A percentile compares a stretch with the other conserved stretches of the same genome.
phyloP scores from a whole-genome alignment of 164 flowering plant species.

The Tetrastigma voinierianum region DNA sequence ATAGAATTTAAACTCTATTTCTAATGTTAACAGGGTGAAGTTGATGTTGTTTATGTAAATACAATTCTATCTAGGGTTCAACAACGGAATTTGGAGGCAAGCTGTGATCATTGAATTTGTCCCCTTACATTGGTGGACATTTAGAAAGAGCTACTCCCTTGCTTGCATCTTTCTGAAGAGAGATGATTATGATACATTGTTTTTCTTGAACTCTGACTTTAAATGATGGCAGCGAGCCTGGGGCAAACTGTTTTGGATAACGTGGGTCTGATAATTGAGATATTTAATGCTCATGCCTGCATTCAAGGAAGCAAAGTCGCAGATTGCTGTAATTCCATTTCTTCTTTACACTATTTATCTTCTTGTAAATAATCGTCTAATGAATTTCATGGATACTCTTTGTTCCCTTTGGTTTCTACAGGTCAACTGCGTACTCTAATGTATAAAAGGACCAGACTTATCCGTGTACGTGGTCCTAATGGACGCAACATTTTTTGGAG shows the following conservation, averaged over 20 bases:
- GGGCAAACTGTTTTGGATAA: conserved; percentile 85
- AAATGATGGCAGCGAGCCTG: conserved; percentile 61
- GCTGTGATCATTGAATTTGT: conserved; percentile 14
- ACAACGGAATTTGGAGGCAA: conserved; percentile 91
- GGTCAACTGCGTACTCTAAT: conserved; percentile 90
- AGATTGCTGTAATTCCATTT: conserved; percentile 21
- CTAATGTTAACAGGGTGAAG: conserved; percentile 43
- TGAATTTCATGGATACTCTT: neutral
- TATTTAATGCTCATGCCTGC: conserved; percentile 93
- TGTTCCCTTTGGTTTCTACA: conserved; percentile 22
- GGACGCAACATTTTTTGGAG: conserved; percentile 85
- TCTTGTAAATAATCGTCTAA: neutral
- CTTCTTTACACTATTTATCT: neutral
- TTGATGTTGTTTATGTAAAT: conserved; percentile 92
- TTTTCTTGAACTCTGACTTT: conserved; percentile 2
- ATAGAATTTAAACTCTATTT: neutral
- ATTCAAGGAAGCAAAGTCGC: conserved; percentile 92
- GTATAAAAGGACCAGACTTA: conserved; percentile 86
- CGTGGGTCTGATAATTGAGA: conserved; percentile 93
- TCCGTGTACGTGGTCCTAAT: conserved; percentile 71
- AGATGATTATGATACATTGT: neutral
- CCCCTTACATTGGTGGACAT: too few species aligned
- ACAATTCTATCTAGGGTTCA: conserved; percentile 73
- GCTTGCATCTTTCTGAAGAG: neutral
- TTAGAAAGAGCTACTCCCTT: neutral